Base-by-base conservation (phyloP, 164 flowering plant species). In the Protea cynaroides region DNA sequence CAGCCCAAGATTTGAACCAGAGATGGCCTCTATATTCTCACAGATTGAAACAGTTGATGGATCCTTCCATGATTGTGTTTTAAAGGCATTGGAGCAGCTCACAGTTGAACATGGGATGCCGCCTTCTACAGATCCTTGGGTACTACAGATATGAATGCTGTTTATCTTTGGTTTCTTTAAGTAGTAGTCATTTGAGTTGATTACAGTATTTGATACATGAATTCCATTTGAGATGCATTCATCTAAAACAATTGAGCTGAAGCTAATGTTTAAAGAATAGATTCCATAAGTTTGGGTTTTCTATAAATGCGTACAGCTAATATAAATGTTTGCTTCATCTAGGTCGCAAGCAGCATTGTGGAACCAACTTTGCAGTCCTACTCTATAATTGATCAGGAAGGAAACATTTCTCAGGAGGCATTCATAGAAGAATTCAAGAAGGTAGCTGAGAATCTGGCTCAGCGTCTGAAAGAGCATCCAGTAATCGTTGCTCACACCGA, bases 71-170 rank as follows among this genome's bases (percentile, higher is more conserved):
- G 83, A 84, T 56, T 71, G 59, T 74, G 78, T 91, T 23, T 36
- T 66, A 40, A 79, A 81, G 64, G 93, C 92, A 49, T 69, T 89
- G 22, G 76, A 67, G 44, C 79, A 79, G 54, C 87, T 94, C 29
- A 77, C 86, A 0, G 97, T 94, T 50, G 97, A 89, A 19, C 90
- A 87, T 69, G 98, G 98, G 52, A 80, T 94, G 89, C 98, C 98
- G 19, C 98, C 98, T 40, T 59, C 79, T 64, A 74, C 89, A 17
- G 95, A 94, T 81, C 64, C 95, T 52, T 91, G 97, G 97, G 98
- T 94, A 86, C 72, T 67, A 57, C 13, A 36, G 12, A 4, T 3
- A 34, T 11, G 14, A 17, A 50, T n/a, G 13, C 54, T 8, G 10
- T 19, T 19, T n/a, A 49, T 49, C 19, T 49, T 18, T 13, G 18